Evolutionary conservation across 78 protist species (phyloP).

Genomic region (Polysphondylium violaceum): DNA sequence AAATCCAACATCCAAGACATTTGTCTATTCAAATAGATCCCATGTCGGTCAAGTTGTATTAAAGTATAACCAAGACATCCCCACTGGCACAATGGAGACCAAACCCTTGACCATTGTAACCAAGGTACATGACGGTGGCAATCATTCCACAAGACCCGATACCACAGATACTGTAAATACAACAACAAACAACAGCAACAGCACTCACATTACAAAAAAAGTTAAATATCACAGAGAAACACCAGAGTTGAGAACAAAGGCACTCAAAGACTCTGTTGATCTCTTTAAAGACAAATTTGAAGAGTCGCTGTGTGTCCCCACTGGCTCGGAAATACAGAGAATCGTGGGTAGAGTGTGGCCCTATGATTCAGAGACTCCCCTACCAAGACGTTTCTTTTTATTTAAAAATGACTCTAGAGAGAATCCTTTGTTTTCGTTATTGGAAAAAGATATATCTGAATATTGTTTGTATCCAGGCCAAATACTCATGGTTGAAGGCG

Average conservation of each 20-base stretch:
- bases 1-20: too few relatives aligned
- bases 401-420: slow-evolving; percentile 15
- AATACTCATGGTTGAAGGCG: slow-evolving; percentile 33
- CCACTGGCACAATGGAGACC: neutral
- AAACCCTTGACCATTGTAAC: neutral
- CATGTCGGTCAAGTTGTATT: neutral
- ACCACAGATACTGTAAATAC: neutral
- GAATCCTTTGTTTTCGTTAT: neutral
- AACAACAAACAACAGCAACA: neutral
- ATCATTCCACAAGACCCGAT: neutral
- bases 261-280: neutral
- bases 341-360: slow-evolving; percentile 39
- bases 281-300: neutral
- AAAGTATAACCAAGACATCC: neutral
- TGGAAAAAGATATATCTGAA: neutral
- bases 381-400: slow-evolving; percentile 17
- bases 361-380: neutral
- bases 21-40: too few relatives aligned
- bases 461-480: slow-evolving; percentile 51
- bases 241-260: slow-evolving; percentile 10
- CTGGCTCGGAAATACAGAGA: neutral
- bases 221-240: slow-evolving; percentile 28
- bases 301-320: neutral
- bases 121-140: neutral
- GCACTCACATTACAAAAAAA: neutral